These are phyloP conservation scores for Daldinia childiae DNA, from an alignment of 495 filamentous ascomycete genomes.

Conservation along the genomic window DNA sequence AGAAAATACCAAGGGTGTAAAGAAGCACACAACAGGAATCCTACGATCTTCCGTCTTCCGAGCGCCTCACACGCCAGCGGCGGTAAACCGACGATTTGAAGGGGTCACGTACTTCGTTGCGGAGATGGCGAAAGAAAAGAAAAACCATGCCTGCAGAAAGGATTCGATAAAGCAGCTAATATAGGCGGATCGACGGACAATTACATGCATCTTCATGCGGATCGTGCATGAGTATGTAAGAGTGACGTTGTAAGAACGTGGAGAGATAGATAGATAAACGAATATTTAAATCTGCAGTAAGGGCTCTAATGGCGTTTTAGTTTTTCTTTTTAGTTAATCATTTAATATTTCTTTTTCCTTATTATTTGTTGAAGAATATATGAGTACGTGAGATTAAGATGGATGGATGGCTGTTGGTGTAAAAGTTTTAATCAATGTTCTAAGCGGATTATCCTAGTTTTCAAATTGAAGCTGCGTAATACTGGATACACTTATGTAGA, in stretches of 20 bases:
- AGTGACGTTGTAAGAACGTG: constrained; percentile 42
- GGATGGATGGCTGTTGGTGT: neutral
- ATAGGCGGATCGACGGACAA: constrained; percentile 39
- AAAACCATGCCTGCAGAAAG: constrained; percentile 5
- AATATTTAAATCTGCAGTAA: constrained; percentile 37
- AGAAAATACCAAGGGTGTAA: neutral
- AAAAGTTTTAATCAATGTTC: neutral
- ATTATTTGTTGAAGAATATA: neutral
- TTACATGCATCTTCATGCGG: constrained; percentile 40
- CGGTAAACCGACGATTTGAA: constrained; percentile 10
- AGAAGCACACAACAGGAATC: neutral
- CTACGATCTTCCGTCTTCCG: constrained; percentile 4
- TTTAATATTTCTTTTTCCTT: neutral
- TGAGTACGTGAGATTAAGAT: neutral
- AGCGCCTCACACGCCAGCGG: constrained; percentile 31
- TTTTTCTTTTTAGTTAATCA: neutral
- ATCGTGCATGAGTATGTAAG: constrained; percentile 43
- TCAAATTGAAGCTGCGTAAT: neutral
- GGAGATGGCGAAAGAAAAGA: constrained; percentile 15
- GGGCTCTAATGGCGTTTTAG: constrained; percentile 12
- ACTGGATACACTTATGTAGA: neutral
- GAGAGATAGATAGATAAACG: constrained; percentile 41
- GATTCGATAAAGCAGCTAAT: constrained; percentile 12
- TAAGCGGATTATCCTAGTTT: constrained; percentile 16
- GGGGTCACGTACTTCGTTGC: constrained; percentile 25